Evolutionary conservation across 2,329 filamentous ascomycete species (phyloP), one percentile per base, ranked within the genome.

Genomic region (Colletotrichum scovillei): DNA sequence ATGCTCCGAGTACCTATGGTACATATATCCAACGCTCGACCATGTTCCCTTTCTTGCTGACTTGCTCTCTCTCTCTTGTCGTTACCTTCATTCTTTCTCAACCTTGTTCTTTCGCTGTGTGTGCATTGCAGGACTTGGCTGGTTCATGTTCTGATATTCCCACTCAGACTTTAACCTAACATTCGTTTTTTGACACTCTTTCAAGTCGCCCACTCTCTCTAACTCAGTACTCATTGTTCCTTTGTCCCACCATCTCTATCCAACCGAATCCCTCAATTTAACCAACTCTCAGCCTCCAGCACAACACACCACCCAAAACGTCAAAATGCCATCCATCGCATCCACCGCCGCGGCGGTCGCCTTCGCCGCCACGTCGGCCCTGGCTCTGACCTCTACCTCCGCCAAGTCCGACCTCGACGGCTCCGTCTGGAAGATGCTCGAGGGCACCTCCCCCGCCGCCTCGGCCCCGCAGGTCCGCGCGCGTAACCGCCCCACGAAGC

Each of bases 401-500:
- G 53, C 78, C 62, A 69, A 75, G 9, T 77, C 76, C 1, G 78
- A 80, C 57, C 75, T 79, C 24, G 78, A 80, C 52, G 75, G 73
- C 38, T 78, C 76, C 19, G 77, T 80, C 11, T 80, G 78, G 78
- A 72, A 76, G 28, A 57, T 56, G 0, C 75, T 75, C 35, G 22
- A 58, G 42, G n/a, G 38, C 53, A 60, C 53, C 8, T 57, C 63
- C n/a, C 38, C 19, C 35, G 24, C 30, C 56, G 55, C 35, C 14
- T 12, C 14, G 35, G 35, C 35, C 12, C 38, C 38, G 28, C 32
- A 55, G 55, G 32, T 46, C 63, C 68, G 11, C 68, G 24, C 30
- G 42, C 62, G 68, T 16, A 80, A 80, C 75, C 73, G 78, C 8
- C 79, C 79, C 1, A 55, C 63, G 28, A 80, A 80, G 75, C 77